Evolutionary conservation across 2,329 filamentous ascomycete genomes (phyloP), one percentile per base, ranked within the genome.

Genomic region (Acephala macrosclerotiorum): DNA sequence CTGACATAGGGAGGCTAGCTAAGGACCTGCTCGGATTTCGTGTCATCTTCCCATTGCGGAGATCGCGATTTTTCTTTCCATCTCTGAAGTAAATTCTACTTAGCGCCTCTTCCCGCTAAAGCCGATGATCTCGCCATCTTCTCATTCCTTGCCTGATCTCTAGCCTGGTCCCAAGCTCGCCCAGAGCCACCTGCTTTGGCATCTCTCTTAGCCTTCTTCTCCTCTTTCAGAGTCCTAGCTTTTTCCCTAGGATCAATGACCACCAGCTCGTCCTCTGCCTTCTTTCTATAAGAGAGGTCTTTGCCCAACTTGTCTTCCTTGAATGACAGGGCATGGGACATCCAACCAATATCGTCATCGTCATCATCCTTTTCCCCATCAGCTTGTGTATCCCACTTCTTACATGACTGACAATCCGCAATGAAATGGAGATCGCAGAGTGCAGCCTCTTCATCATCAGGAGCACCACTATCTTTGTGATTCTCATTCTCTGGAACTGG

Each of bases 351-450:
- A 58, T 88, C 88, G 66, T 87, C 86, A 71, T 84, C 85, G 3
- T 89, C 87, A 2, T 82, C 81, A 25, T 85, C 82, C 14, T 83
- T 82, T 3, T 83, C 87, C 47, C 83, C 84, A 12, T 81, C 79
- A 18, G 71, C 72, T 40, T 80, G 76, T 6, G 77, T 76, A 74
- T 96, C 91, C 93, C 94, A 97, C 0, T 90, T 87, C 65, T 87
- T 89, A 78, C 96, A 98, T 53, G 93, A 97, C 76, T 97, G 93
- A 78, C 96, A 99, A 73, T 96, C 92, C 58, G 91, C 92, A 69
- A 99, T 96, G 78, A 98, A 99, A 77, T 99, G 96, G 40, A 99
- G 81, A 77, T 98, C 96, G 75, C 96, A 99, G 3, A 96, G 83
- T 58, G 85, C 85, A 2, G 88, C 89, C 76, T 96, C 93, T 45